phyloP scores from a whole-genome alignment of 2,329 filamentous ascomycete genomes.

The Albophoma yamanashiensis region DNA sequence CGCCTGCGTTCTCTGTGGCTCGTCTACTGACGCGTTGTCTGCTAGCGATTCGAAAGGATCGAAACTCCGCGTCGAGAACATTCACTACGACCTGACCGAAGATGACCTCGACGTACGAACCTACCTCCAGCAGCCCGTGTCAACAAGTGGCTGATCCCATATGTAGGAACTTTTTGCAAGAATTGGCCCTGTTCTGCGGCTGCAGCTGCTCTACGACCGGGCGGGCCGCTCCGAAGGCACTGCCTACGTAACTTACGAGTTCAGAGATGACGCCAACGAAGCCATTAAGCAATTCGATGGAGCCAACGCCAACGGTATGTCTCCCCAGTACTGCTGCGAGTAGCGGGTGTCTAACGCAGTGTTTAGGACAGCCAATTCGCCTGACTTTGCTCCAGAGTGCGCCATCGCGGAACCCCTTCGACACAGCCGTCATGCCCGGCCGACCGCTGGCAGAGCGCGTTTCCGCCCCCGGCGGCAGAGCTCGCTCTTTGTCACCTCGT shows the following conservation, averaged over 20 bases:
- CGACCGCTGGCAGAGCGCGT: slow-evolving; percentile 52
- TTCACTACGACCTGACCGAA: slow-evolving; percentile 86
- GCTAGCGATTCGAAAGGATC: slow-evolving; percentile 44
- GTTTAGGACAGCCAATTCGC: slow-evolving; percentile 64
- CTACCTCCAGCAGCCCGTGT: neutral
- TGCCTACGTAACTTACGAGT: slow-evolving; percentile 73
- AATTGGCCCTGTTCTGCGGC: slow-evolving; percentile 60
- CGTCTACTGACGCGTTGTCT: slow-evolving; percentile 3
- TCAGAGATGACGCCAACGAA: slow-evolving; percentile 56
- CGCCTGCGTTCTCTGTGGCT: no score
- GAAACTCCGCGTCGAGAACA: slow-evolving; percentile 76
- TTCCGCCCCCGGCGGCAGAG: slow-evolving; percentile 42
- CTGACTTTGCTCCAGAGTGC: slow-evolving; percentile 53
- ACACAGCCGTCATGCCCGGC: slow-evolving; percentile 42
- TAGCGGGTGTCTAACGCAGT: neutral
- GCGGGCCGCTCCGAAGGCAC: slow-evolving; percentile 79
- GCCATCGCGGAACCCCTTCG: slow-evolving; percentile 42
- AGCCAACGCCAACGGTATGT: slow-evolving; percentile 71
- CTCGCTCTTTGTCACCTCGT: slow-evolving; percentile 49
- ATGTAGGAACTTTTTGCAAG: slow-evolving; percentile 65
- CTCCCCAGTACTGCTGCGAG: neutral
- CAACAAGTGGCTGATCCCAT: slow-evolving; percentile 12
- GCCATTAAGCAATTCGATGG: slow-evolving; percentile 78
- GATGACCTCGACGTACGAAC: slow-evolving; percentile 63
- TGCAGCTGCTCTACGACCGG: slow-evolving; percentile 73